Conservation (phyloP, 2,329 filamentous ascomycete species). For the Acarospora socialis region DNA sequence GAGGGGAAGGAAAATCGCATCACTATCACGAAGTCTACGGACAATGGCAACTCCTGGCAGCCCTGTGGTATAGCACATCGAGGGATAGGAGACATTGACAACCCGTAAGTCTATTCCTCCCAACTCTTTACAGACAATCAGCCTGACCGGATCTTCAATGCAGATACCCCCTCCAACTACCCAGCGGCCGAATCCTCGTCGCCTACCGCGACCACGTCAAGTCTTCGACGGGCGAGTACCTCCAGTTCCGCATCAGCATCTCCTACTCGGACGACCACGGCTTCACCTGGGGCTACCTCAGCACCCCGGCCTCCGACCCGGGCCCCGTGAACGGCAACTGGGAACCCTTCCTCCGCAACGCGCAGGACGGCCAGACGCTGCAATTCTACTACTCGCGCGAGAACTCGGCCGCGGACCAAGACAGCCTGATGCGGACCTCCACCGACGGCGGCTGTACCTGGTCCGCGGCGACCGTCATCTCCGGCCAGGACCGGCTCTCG, state of each 20-base stretch:
- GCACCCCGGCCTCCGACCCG: constrained; percentile 15
- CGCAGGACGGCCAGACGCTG: constrained; percentile 23
- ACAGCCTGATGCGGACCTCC: constrained; percentile 28
- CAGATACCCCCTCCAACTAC: constrained; percentile 23
- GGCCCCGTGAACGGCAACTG: constrained; percentile 23
- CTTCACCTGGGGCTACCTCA: constrained; percentile 23
- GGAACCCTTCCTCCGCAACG: constrained; percentile 33
- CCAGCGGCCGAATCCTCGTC: constrained; percentile 20
- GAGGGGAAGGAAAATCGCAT: constrained; percentile 15
- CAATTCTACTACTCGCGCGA: constrained; percentile 34
- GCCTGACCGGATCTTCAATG: too few relatives aligned
- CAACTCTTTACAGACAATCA: too few relatives aligned
- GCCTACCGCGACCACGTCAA: constrained; percentile 24
- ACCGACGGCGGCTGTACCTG: constrained; percentile 28
- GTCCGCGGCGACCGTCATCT: constrained; percentile 22
- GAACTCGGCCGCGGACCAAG: constrained; percentile 27
- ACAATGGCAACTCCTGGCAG: constrained; percentile 15
- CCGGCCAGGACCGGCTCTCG: constrained; percentile 22
- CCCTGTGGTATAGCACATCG: too few relatives aligned
- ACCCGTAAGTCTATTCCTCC: too few relatives aligned
- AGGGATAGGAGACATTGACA: too few relatives aligned
- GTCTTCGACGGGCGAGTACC: constrained; percentile 11
- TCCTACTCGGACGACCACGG: constrained; percentile 31
- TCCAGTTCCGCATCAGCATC: constrained; percentile 29
- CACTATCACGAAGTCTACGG: constrained; percentile 11